A percentile compares a stretch with the other conserved stretches of the same genome.
Conservation (phyloP, 1,139 yeast genomes). For the Diutina ranongensis region DNA sequence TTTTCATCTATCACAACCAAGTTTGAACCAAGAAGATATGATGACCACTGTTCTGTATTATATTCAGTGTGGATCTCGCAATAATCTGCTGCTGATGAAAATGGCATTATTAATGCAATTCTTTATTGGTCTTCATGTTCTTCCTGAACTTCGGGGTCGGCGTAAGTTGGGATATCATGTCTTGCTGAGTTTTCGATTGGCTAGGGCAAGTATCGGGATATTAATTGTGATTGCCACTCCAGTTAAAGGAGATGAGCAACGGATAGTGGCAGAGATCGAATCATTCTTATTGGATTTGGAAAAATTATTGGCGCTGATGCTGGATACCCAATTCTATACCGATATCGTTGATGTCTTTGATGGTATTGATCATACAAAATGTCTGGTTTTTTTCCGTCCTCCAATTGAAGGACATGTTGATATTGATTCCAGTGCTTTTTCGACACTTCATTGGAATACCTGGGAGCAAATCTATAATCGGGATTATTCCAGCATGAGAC, state of each 20-base stretch:
- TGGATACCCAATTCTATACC: slow-evolving; percentile 20
- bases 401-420: slow-evolving; percentile 18
- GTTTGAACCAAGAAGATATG: slow-evolving; percentile 30
- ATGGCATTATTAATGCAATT: slow-evolving; percentile 35
- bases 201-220: slow-evolving; percentile 43
- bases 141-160: slow-evolving; percentile 35
- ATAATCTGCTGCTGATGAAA: slow-evolving; percentile 19
- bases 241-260: slow-evolving; percentile 19
- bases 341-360: slow-evolving; percentile 24
- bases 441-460: slow-evolving; percentile 28
- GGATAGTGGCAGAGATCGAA: slow-evolving; percentile 31
- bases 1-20: slow-evolving; percentile 24
- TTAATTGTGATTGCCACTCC: slow-evolving; percentile 44
- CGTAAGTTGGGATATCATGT: slow-evolving; percentile 41
- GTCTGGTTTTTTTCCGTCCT: slow-evolving; percentile 12
- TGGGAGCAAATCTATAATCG: slow-evolving; percentile 39
- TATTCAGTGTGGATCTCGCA: slow-evolving; percentile 42
- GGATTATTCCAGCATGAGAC: slow-evolving; percentile 24
- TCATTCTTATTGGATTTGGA: slow-evolving; percentile 32
- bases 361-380: slow-evolving; percentile 15
- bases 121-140: slow-evolving; percentile 27
- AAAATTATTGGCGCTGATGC: slow-evolving; percentile 13
- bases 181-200: slow-evolving; percentile 38
- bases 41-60: slow-evolving; percentile 39
- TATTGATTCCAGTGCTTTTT: slow-evolving; percentile 13